Percentiles rank a stretch among this genome's conserved stretches.
phyloP scores from a whole-genome alignment of 352 stramenopile genomes.

The Phytophthora lateralis region DNA sequence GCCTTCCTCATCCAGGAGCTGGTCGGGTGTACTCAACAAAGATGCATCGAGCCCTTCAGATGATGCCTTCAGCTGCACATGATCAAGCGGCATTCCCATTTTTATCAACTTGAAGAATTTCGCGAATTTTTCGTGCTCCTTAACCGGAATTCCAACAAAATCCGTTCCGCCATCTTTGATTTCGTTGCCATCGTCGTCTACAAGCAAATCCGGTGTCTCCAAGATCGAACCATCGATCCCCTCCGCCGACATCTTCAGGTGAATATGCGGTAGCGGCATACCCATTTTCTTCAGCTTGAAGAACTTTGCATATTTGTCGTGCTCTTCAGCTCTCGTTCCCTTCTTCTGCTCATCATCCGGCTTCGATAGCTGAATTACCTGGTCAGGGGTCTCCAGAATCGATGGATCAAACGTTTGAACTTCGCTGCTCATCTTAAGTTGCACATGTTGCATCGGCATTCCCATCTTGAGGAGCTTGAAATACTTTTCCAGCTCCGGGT shows the following conservation, averaged over 20 bases:
- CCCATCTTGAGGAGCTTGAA: constrained; percentile 86
- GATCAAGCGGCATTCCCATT: constrained; percentile 86
- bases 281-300: constrained; percentile 97
- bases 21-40: constrained; percentile 62
- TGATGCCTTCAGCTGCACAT: constrained; percentile 89
- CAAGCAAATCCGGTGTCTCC: constrained; percentile 66
- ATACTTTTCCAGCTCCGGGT: constrained; percentile 75
- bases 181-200: constrained; percentile 71
- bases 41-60: constrained; percentile 60
- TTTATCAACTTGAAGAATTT: constrained; percentile 97
- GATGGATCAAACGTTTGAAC: constrained; percentile 53
- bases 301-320: constrained; percentile 88
- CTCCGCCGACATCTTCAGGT: constrained; percentile 94
- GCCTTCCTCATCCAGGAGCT: constrained; percentile 57
- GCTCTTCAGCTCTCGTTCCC: constrained; percentile 61
- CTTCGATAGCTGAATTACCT: constrained; percentile 91
- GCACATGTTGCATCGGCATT: constrained; percentile 71
- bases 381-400: constrained; percentile 71
- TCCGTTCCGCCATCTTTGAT: constrained; percentile 34
- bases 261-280: constrained; percentile 92
- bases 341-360: constrained; percentile 50
- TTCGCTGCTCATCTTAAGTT: constrained; percentile 76
- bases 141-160: constrained; percentile 54
- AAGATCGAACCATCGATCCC: constrained; percentile 90
- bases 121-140: constrained; percentile 90